Percentiles rank a stretch among this genome's conserved stretches.
Conservation (phyloP, 1,284 basidiomycete species). For the Pisolithus thermaeus region DNA sequence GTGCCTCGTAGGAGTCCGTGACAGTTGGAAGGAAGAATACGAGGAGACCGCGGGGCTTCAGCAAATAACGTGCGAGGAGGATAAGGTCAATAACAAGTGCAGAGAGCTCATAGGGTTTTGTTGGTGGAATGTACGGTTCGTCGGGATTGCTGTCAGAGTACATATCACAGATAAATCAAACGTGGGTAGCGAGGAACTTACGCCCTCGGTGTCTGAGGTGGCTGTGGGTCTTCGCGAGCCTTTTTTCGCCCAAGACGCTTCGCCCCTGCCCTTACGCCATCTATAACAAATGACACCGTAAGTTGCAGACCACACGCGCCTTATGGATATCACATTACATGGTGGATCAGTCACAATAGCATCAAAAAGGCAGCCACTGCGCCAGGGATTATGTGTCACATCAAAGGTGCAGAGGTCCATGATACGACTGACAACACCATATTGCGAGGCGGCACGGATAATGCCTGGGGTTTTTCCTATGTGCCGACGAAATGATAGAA, state of each 20-base stretch:
- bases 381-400: slow-evolving; percentile 84
- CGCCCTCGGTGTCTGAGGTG: slow-evolving; percentile 35
- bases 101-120: slow-evolving; percentile 90
- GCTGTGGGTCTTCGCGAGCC: slow-evolving; percentile 37
- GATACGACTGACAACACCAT: slow-evolving; percentile 72
- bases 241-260: slow-evolving; percentile 84
- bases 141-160: slow-evolving; percentile 23
- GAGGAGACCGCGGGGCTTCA: slow-evolving; percentile 82
- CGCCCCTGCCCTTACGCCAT: slow-evolving; percentile 95
- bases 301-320: not conserved
- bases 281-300: slow-evolving; percentile 32
- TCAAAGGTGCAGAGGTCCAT: slow-evolving; percentile 89
- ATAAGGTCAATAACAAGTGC: slow-evolving; percentile 81
- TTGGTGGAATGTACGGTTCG: slow-evolving; percentile 79
- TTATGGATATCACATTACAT: slow-evolving; percentile 46
- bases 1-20: slow-evolving; percentile 82
- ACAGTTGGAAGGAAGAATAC: slow-evolving; percentile 96
- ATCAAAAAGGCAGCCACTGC: slow-evolving; percentile 86
- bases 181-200: slow-evolving; percentile 24
- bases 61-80: slow-evolving; percentile 74
- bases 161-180: not conserved
- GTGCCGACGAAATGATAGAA: not conserved
- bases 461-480: slow-evolving; percentile 63
- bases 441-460: slow-evolving; percentile 77
- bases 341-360: slow-evolving; percentile 94